Conservation (phyloP, 768 basidiomycete genomes). For the Lactarius sanguifluus region DNA sequence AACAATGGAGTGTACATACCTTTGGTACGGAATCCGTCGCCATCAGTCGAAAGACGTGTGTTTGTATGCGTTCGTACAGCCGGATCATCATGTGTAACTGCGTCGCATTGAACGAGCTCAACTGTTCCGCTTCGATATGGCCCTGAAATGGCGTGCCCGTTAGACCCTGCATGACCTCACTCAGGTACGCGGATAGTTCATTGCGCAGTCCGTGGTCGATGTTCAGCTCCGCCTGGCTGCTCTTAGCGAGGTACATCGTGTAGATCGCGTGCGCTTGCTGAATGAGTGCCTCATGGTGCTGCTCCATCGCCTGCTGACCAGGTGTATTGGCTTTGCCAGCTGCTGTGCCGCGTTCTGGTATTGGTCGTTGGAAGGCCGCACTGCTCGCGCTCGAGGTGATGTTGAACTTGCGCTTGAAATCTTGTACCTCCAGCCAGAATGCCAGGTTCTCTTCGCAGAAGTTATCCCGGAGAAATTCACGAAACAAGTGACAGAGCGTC, state of each 20-base stretch:
- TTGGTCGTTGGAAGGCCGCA: constrained; percentile 42
- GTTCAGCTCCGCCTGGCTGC: constrained; percentile 94
- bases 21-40: constrained; percentile 99
- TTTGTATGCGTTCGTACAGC: constrained; percentile 95
- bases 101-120: constrained; percentile 85
- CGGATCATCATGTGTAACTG: constrained; percentile 92
- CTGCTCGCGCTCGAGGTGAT: constrained; percentile 77
- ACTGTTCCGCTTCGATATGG: constrained; percentile 78
- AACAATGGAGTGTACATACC: constrained; percentile 45
- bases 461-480: constrained; percentile 90
- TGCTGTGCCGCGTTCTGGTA: constrained; percentile 42
- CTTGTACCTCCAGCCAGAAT: constrained; percentile 96
- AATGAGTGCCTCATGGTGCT: constrained; percentile 92
- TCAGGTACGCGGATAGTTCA: constrained; percentile 90
- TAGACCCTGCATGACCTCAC: constrained; percentile 78
- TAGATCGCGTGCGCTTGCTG: constrained; percentile 93
- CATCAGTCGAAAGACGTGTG: constrained; percentile 95
- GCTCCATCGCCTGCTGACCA: constrained; percentile 91
- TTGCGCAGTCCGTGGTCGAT: constrained; percentile 96
- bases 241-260: constrained; percentile 93
- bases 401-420: constrained; percentile 94
- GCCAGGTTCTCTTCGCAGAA: constrained; percentile 98
- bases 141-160: constrained; percentile 79
- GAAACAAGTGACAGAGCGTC: constrained; percentile 82
- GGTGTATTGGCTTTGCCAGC: constrained; percentile 51